Percentiles rank a stretch among this genome's conserved stretches.
phyloP scores from a whole-genome alignment of 2,329 filamentous ascomycete genomes.

The Neonectria hederae region DNA sequence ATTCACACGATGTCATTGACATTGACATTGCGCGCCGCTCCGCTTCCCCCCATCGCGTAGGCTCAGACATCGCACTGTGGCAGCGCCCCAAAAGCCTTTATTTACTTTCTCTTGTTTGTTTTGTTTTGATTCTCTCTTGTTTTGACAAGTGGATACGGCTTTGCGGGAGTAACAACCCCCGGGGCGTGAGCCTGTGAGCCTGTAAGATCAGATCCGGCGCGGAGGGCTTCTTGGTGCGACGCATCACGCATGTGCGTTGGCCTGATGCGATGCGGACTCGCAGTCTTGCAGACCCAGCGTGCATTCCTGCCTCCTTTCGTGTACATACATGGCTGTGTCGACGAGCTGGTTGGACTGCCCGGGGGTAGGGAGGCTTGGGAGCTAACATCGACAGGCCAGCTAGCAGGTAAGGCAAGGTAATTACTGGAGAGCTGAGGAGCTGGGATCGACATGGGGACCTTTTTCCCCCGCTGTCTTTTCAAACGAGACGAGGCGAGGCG shows the following conservation, averaged over 20 bases:
- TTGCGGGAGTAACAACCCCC: slow-evolving; percentile 25
- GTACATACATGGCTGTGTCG: slow-evolving; percentile 13
- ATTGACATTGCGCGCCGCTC: not conserved
- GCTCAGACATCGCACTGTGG: not conserved
- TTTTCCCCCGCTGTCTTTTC: slow-evolving; percentile 4
- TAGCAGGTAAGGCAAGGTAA: slow-evolving; percentile 3
- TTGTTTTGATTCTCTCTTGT: slow-evolving; percentile 17
- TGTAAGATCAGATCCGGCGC: slow-evolving; percentile 29
- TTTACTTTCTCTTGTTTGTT: slow-evolving; percentile 13
- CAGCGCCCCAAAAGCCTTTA: not conserved
- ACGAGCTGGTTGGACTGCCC: slow-evolving; percentile 17
- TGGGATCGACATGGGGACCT: slow-evolving; percentile 18
- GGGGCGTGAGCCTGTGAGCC: not conserved
- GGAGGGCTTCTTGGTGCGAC: slow-evolving; percentile 24
- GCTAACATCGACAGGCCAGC: slow-evolving; percentile 13
- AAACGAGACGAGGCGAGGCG: slow-evolving; percentile 8
- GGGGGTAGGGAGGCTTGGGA: not conserved
- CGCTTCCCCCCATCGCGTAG: not conserved
- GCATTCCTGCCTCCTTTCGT: slow-evolving; percentile 28
- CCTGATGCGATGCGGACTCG: slow-evolving; percentile 9
- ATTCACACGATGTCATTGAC: not conserved
- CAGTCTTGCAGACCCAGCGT: slow-evolving; percentile 25
- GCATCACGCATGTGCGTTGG: slow-evolving; percentile 33
- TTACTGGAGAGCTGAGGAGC: slow-evolving; percentile 19
- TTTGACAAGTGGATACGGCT: slow-evolving; percentile 26